phyloP scores from a whole-genome alignment of 345 rosid genomes.

The Rubroshorea leprosula region DNA sequence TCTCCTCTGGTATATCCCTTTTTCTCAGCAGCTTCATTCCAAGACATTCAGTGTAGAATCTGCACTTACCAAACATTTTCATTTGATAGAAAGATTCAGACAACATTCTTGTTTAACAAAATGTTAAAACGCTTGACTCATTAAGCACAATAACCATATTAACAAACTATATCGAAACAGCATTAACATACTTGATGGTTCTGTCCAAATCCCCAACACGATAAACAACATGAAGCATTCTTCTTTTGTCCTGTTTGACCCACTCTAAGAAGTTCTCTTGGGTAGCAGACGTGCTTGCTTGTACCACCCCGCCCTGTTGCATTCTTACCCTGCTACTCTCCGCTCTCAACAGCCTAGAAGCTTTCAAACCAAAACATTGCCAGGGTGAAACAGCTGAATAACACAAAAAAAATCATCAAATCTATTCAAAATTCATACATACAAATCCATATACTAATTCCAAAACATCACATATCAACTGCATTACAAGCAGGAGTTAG shows the following conservation, averaged over 20 bases:
- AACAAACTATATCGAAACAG: not conserved
- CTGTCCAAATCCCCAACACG: slow-evolving; percentile 96
- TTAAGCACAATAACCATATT: not conserved
- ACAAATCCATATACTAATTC: not conserved
- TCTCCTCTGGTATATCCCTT: slow-evolving; percentile 98
- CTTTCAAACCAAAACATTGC: slow-evolving; percentile 37
- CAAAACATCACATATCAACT: not conserved
- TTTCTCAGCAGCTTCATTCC: slow-evolving; percentile 97
- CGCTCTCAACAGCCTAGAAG: slow-evolving; percentile 43
- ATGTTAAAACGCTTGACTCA: not conserved
- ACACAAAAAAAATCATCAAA: slow-evolving; percentile 1
- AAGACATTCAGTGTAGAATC: slow-evolving; percentile 92
- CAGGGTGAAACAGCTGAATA: slow-evolving; percentile 57
- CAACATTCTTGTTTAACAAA: not conserved
- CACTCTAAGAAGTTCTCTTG: slow-evolving; percentile 58
- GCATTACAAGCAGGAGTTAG: not conserved
- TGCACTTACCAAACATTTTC: slow-evolving; percentile 18
- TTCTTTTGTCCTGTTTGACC: slow-evolving; percentile 73
- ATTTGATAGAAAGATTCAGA: not conserved
- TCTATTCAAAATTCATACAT: slow-evolving; percentile 4
- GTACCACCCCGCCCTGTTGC: slow-evolving; percentile 49
- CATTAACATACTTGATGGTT: slow-evolving; percentile 70
- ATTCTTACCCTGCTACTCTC: slow-evolving; percentile 35
- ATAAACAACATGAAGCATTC: slow-evolving; percentile 94
- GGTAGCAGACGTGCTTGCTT: slow-evolving; percentile 51